phyloP scores from a whole-genome alignment of 2,329 filamentous ascomycete species.

The Dothidotthia symphoricarpi region DNA sequence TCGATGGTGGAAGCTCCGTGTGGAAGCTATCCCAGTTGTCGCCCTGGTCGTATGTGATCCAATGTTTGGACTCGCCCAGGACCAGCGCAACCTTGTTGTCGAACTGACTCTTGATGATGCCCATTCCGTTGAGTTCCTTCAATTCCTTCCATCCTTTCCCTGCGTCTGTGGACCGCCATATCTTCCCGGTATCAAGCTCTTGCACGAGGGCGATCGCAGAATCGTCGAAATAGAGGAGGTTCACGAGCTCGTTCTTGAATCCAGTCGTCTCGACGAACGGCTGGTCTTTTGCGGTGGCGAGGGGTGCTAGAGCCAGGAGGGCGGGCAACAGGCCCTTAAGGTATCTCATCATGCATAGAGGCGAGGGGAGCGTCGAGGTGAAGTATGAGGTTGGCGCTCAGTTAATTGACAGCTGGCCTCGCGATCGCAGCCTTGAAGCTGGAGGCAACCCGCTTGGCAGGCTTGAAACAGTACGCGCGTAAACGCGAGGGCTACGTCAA shows the following conservation, averaged over 20 bases:
- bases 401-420: slow-evolving; percentile 39
- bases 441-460: slow-evolving; percentile 34
- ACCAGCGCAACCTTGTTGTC: slow-evolving; percentile 78
- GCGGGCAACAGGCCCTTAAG: slow-evolving; percentile 46
- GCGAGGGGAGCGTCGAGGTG: slow-evolving; percentile 16
- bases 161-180: slow-evolving; percentile 78
- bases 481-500: slow-evolving; percentile 14
- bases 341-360: slow-evolving; percentile 43
- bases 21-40: slow-evolving; percentile 76
- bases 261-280: slow-evolving; percentile 65
- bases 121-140: slow-evolving; percentile 58
- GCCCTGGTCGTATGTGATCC: slow-evolving; percentile 78
- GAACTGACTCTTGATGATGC: slow-evolving; percentile 73
- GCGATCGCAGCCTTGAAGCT: slow-evolving; percentile 33
- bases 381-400: slow-evolving; percentile 14
- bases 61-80: slow-evolving; percentile 71
- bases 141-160: slow-evolving; percentile 73
- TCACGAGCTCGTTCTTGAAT: slow-evolving; percentile 65
- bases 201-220: slow-evolving; percentile 78
- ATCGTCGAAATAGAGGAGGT: slow-evolving; percentile 87
- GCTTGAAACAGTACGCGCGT: slow-evolving; percentile 33
- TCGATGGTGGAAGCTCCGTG: slow-evolving; percentile 53
- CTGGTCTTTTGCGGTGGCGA: slow-evolving; percentile 52
- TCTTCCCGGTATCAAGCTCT: slow-evolving; percentile 61
- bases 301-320: slow-evolving; percentile 49